Base-by-base conservation (phyloP, 1,284 basidiomycete genomes). In the Leucoagaricus sp. region DNA sequence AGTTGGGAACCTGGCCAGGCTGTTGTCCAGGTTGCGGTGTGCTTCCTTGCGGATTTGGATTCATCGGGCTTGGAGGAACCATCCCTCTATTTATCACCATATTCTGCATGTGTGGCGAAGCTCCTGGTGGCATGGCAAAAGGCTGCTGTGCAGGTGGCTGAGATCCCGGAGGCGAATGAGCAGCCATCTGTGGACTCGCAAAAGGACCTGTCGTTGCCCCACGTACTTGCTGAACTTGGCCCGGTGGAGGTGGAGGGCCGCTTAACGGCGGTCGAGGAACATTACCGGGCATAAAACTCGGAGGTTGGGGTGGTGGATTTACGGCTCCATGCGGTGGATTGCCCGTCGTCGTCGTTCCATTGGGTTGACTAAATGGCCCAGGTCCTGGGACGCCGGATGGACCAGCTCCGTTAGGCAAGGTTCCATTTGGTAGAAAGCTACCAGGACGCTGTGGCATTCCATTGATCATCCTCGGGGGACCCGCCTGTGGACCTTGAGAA, bases 41-140 rank as follows among this genome's bases (percentile, higher is more conserved):
- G 19, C 58, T 59, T 19, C 57, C 58, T 36, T 57, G 59, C 23
- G 46, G 26, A 34, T 40, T 38, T 19, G 55, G 55, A 28, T 56
- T 56, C 55, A 56, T 56, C 23, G 55, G 55, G 21, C 55, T 56
- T 4, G 44, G 55, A 25, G 55, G 48, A 50, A 56, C 50, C 36
- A 46, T 48, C 6, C 41, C 33, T 7, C 49, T 31, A 13, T 41
- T 28, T 46, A 55, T 55, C 45, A 61, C 67, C 64, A 81, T 74
- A 31, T 76, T 74, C 6, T 69, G 61, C 64, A 84, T 71, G 60
- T 79, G 81, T 5, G 76, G 81, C 23, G 81, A 81, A 0, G 75
- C 78, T 15, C 72, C 73, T 19, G 76, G 75, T 1, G 84, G 72
- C 58, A 81, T 81, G 36, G 74, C 76, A 77, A 84, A 82, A 2